Evolutionary conservation across 495 filamentous ascomycete genomes (phyloP).

Genomic region (Hypoxylon fuscum): DNA sequence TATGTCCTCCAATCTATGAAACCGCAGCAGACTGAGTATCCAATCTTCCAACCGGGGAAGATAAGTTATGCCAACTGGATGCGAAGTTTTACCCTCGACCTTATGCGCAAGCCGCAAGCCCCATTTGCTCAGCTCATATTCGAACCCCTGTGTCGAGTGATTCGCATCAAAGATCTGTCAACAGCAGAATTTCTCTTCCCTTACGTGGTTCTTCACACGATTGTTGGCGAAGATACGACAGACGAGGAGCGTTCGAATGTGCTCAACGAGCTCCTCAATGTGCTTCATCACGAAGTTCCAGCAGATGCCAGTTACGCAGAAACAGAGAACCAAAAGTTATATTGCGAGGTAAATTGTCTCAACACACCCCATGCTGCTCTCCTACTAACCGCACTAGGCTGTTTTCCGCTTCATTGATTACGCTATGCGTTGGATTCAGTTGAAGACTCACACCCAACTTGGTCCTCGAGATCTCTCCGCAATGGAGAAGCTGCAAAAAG

Average conservation of each 20-base stretch:
- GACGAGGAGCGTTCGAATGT: constrained; percentile 72
- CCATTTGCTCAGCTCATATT: constrained; percentile 78
- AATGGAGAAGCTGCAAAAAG: constrained; percentile 48
- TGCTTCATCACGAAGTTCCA: constrained; percentile 70
- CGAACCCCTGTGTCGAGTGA: constrained; percentile 77
- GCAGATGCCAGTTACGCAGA: constrained; percentile 60
- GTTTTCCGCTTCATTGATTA: constrained; percentile 94
- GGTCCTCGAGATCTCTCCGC: constrained; percentile 47
- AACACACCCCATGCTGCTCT: neutral
- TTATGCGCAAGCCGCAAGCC: constrained; percentile 76
- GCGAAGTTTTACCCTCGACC: constrained; percentile 77
- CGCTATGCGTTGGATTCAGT: constrained; percentile 85
- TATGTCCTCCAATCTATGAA: constrained; percentile 73
- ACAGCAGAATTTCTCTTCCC: constrained; percentile 89
- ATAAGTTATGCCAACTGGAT: constrained; percentile 81
- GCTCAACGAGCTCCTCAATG: constrained; percentile 71
- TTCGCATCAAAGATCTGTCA: constrained; percentile 81
- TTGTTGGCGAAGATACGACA: constrained; percentile 69
- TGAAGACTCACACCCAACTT: constrained; percentile 59
- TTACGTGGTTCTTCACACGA: constrained; percentile 79
- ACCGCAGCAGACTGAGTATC: constrained; percentile 70
- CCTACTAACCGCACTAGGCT: constrained; percentile 61
- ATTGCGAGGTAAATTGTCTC: constrained; percentile 73
- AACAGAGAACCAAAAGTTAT: constrained; percentile 76
- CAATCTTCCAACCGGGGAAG: constrained; percentile 71